Evolutionary conservation across 495 filamentous ascomycete genomes (phyloP).

Genomic region (Hypoxylon intermedium): DNA sequence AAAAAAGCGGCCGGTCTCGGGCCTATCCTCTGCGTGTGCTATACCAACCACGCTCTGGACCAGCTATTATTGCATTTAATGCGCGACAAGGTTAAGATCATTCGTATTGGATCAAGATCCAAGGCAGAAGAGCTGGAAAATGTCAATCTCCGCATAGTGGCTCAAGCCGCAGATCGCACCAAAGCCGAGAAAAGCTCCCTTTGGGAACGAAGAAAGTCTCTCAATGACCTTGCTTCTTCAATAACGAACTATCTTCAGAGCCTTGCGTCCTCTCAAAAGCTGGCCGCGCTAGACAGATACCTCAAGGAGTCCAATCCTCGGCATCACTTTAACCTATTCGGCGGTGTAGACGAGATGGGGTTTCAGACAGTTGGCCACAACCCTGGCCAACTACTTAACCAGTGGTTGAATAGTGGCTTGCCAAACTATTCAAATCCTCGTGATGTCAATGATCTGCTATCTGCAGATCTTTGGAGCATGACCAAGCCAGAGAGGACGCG

Average conservation of each 20-base stretch:
- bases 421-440: slow-evolving; percentile 2
- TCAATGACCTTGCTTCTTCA: not conserved
- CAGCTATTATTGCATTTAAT: slow-evolving; percentile 72
- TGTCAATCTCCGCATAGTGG: slow-evolving; percentile 56
- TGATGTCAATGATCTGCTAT: slow-evolving; percentile 6
- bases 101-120: slow-evolving; percentile 72
- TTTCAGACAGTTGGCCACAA: slow-evolving; percentile 22
- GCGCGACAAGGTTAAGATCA: slow-evolving; percentile 63
- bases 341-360: slow-evolving; percentile 27
- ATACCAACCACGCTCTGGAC: slow-evolving; percentile 79
- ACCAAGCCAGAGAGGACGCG: slow-evolving; percentile 39
- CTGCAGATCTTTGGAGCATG: slow-evolving; percentile 38
- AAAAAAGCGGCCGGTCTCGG: slow-evolving; percentile 57
- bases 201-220: slow-evolving; percentile 10
- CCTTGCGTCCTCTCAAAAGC: slow-evolving; percentile 21
- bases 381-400: slow-evolving; percentile 20
- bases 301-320: slow-evolving; percentile 6
- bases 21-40: slow-evolving; percentile 70
- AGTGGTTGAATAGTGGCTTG: slow-evolving; percentile 25
- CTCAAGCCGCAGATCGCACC: slow-evolving; percentile 34
- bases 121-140: slow-evolving; percentile 63
- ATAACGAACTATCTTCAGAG: slow-evolving; percentile 8
- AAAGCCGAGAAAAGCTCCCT: slow-evolving; percentile 38
- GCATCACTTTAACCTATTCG: slow-evolving; percentile 42
- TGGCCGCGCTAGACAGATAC: slow-evolving; percentile 11